Evolutionary conservation across 1,284 basidiomycete genomes (phyloP).

Genomic region (Cerrena zonata): DNA sequence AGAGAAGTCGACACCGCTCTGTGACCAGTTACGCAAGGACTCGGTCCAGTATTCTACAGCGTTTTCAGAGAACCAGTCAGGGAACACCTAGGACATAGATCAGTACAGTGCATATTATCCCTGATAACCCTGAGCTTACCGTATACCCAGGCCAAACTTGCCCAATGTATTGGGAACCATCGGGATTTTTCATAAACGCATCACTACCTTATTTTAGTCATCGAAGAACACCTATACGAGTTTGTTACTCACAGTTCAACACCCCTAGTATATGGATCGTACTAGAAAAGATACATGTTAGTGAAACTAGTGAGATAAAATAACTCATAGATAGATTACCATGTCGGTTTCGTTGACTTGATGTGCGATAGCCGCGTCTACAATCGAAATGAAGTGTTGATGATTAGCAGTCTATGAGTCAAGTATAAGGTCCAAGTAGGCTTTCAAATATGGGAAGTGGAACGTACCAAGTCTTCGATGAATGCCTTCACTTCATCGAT

Average conservation of each 20-base stretch:
- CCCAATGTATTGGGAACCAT: conserved; percentile 62
- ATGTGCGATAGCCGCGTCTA: conserved; percentile 32
- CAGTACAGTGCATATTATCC: background rate
- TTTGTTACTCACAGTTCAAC: conserved; percentile 29
- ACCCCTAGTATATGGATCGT: conserved; percentile 42
- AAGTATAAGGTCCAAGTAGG: too few species aligned
- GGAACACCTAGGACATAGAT: conserved; percentile 37
- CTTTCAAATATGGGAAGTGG: too few species aligned
- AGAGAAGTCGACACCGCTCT: conserved; percentile 53
- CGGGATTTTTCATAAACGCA: conserved; percentile 62
- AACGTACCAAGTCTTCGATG: conserved; percentile 52
- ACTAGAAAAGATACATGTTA: conserved; percentile 29
- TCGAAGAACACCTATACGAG: conserved; percentile 1
- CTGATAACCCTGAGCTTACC: conserved; percentile 27
- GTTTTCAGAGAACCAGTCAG: conserved; percentile 65
- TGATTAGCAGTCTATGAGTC: conserved; percentile 25
- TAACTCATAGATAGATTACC: too few species aligned
- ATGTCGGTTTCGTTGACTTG: conserved; percentile 34
- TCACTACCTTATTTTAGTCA: conserved; percentile 31
- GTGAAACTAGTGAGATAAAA: conserved; percentile 17
- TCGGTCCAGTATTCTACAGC: conserved; percentile 34
- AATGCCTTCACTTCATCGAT: conserved; percentile 55
- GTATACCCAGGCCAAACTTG: conserved; percentile 58
- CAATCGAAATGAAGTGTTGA: conserved; percentile 36
- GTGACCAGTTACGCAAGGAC: conserved; percentile 47